Evolutionary conservation across 352 stramenopile genomes (phyloP).

Genomic region (Globisporangium radiosum): DNA sequence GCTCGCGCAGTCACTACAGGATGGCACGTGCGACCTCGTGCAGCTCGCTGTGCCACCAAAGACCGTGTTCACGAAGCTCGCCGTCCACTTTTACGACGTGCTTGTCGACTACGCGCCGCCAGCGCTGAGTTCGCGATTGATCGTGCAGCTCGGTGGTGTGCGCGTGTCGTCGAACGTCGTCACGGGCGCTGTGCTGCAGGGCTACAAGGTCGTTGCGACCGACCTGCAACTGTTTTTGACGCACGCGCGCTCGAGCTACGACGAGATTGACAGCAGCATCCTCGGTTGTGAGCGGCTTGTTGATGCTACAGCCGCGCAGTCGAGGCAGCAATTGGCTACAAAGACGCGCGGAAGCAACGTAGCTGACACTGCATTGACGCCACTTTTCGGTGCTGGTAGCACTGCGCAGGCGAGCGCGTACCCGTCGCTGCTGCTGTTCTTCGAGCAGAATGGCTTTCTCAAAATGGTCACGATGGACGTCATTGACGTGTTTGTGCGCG

Average conservation of each 20-base stretch:
- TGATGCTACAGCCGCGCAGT: slow-evolving; percentile 1
- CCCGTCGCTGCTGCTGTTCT: slow-evolving; percentile 67
- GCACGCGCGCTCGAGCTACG: slow-evolving; percentile 48
- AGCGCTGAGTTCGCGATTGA: slow-evolving; percentile 52
- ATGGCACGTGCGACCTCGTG: slow-evolving; percentile 39
- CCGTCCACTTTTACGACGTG: slow-evolving; percentile 81
- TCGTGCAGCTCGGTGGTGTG: slow-evolving; percentile 70
- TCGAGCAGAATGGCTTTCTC: slow-evolving; percentile 78
- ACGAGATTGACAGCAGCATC: slow-evolving; percentile 62
- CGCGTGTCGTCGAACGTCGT: slow-evolving; percentile 83
- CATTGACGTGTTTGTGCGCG: slow-evolving; percentile 77
- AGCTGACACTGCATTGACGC: slow-evolving; percentile 12
- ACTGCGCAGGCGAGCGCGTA: slow-evolving; percentile 20
- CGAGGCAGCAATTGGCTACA: background rate
- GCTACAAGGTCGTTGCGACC: slow-evolving; percentile 74
- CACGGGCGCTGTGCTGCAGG: slow-evolving; percentile 77
- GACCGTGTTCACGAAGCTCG: slow-evolving; percentile 86
- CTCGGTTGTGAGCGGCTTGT: slow-evolving; percentile 66
- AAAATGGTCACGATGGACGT: slow-evolving; percentile 84
- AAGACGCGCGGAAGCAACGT: slow-evolving; percentile 42
- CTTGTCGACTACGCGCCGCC: slow-evolving; percentile 74
- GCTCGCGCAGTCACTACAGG: slow-evolving; percentile 27
- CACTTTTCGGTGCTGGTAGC: background rate
- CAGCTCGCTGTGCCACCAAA: slow-evolving; percentile 63
- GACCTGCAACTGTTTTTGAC: slow-evolving; percentile 74